Percentiles rank a stretch among this genome's conserved stretches.
Conservation (phyloP, 257 asterid species). For the Penstemon barbatus region DNA sequence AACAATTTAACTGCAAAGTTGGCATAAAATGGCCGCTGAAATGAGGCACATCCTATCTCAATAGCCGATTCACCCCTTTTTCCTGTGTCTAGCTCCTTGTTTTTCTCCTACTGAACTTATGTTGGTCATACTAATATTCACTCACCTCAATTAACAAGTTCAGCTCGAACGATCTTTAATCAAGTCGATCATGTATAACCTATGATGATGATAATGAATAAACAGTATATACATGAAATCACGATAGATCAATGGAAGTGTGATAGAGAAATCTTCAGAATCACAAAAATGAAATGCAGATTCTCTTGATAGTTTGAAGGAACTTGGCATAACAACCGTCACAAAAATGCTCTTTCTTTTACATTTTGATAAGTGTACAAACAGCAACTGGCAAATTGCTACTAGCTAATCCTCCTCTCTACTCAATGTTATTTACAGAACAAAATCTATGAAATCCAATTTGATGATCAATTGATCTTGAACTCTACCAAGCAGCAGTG, state of each 20-base stretch:
- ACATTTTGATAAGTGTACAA: slow-evolving; percentile 2
- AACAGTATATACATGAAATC: background rate
- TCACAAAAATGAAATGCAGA: background rate
- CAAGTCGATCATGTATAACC: background rate
- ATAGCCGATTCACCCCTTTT: too few relatives aligned
- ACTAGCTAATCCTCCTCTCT: slow-evolving; percentile 4
- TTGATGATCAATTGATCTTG: background rate
- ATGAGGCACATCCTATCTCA: too few relatives aligned
- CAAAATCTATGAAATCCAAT: background rate
- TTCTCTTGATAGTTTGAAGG: background rate
- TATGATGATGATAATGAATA: slow-evolving; percentile 2
- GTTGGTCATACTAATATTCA: too few relatives aligned
- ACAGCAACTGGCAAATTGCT: background rate
- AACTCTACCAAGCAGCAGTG: slow-evolving; percentile 1
- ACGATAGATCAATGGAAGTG: background rate
- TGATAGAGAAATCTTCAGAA: too few relatives aligned
- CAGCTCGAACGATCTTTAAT: background rate
- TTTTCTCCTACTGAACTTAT: too few relatives aligned
- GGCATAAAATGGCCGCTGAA: too few relatives aligned
- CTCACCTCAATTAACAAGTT: too few relatives aligned
- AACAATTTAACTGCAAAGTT: too few relatives aligned
- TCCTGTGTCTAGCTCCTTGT: too few relatives aligned
- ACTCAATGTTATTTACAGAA: slow-evolving; percentile 30
- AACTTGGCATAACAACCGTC: background rate
- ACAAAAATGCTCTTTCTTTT: slow-evolving; percentile 5